These are phyloP conservation scores for Elongisporangium anandrum DNA, from an alignment of 352 stramenopile species.

Conservation along the genomic window DNA sequence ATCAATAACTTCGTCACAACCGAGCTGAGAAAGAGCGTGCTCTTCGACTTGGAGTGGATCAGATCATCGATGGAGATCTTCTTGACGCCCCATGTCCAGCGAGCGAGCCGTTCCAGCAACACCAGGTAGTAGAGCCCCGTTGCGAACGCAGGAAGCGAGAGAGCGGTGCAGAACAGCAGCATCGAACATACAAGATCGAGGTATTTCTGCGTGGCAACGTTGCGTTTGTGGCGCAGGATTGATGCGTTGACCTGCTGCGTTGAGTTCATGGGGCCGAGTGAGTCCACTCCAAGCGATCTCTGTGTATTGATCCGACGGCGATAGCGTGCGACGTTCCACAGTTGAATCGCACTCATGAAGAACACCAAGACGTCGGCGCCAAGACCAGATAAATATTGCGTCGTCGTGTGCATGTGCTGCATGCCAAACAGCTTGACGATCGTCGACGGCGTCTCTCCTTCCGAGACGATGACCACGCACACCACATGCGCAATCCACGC, in stretches of 20 bases:
- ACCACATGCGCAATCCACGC: slow-evolving; percentile 37
- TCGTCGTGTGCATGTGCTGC: slow-evolving; percentile 21
- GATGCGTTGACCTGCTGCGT: background rate
- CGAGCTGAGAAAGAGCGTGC: slow-evolving; percentile 42
- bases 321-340: background rate
- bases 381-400: slow-evolving; percentile 39
- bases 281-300: background rate
- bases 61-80: slow-evolving; percentile 60
- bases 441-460: background rate
- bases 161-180: slow-evolving; percentile 56
- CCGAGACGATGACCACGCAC: slow-evolving; percentile 14
- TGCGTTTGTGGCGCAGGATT: background rate
- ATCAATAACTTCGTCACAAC: slow-evolving; percentile 37
- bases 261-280: background rate
- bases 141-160: slow-evolving; percentile 51
- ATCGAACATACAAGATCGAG: slow-evolving; percentile 44
- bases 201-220: background rate
- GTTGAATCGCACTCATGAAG: slow-evolving; percentile 41
- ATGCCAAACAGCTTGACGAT: slow-evolving; percentile 45
- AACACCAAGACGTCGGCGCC: slow-evolving; percentile 61
- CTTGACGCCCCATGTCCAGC: slow-evolving; percentile 64
- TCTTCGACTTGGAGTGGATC: slow-evolving; percentile 17
- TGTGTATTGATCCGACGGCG: background rate
- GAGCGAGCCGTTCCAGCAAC: slow-evolving; percentile 46
- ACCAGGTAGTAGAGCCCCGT: slow-evolving; percentile 59